Evolutionary conservation across 2,329 filamentous ascomycete genomes (phyloP).

Genomic region (Stagonosporopsis cucurbitacearum): DNA sequence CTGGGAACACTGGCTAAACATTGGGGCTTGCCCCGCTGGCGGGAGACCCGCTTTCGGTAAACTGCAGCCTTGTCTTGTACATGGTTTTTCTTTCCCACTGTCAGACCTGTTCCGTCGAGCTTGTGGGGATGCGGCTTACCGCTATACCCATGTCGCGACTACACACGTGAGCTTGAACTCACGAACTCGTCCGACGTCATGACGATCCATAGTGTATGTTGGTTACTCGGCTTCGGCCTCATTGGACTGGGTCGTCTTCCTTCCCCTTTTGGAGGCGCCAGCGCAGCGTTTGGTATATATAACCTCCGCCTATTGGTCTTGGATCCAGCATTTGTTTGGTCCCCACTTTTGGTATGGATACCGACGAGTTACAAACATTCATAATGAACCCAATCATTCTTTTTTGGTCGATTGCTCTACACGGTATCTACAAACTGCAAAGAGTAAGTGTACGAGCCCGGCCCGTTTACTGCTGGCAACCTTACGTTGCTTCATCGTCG

Average conservation of each 20-base stretch:
- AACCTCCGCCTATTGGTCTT: slow-evolving; percentile 6
- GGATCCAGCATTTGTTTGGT: slow-evolving; percentile 19
- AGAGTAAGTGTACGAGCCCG: neutral
- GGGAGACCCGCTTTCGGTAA: slow-evolving; percentile 24
- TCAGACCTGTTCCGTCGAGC: slow-evolving; percentile 33
- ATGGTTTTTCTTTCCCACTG: slow-evolving; percentile 31
- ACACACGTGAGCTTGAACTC: slow-evolving; percentile 18
- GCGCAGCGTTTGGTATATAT: slow-evolving; percentile 16
- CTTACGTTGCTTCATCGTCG: slow-evolving; percentile 12
- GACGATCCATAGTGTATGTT: slow-evolving; percentile 26
- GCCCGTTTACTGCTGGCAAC: neutral
- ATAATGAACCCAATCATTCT: slow-evolving; percentile 5
- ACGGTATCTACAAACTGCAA: neutral
- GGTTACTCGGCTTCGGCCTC: slow-evolving; percentile 10
- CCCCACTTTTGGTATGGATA: slow-evolving; percentile 28
- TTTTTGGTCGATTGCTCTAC: neutral
- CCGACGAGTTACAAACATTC: slow-evolving; percentile 25
- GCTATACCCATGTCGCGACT: slow-evolving; percentile 20
- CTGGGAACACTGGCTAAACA: slow-evolving; percentile 23
- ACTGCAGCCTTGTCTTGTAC: slow-evolving; percentile 32
- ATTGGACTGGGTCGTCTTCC: neutral
- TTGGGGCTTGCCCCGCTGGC: slow-evolving; percentile 21
- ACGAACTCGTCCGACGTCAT: slow-evolving; percentile 21
- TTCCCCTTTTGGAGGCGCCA: slow-evolving; percentile 12
- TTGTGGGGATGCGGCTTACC: slow-evolving; percentile 19